A percentile compares a stretch with the other conserved stretches of the same genome.
Conservation (phyloP, 352 stramenopile genomes). For the Lagenidium giganteum region DNA sequence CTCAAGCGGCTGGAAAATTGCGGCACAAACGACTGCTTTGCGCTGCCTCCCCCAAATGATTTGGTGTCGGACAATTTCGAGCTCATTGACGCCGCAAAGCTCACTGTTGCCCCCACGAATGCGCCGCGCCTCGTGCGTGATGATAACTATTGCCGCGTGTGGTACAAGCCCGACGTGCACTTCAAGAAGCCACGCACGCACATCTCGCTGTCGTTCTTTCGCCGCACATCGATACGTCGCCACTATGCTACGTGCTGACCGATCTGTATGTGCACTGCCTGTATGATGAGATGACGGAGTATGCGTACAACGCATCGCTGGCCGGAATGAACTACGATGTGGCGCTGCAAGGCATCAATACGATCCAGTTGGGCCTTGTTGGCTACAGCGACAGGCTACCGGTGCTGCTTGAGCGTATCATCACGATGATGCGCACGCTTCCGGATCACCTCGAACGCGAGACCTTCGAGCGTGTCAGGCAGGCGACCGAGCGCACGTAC, state of each 20-base stretch:
- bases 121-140: conserved; percentile 14
- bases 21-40: conserved; percentile 27
- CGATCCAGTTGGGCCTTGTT: conserved; percentile 34
- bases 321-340: conserved; percentile 28
- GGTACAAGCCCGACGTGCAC: conserved; percentile 59
- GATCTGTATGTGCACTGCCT: conserved; percentile 30
- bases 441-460: conserved; percentile 22
- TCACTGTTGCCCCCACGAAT: background rate
- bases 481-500: conserved; percentile 30
- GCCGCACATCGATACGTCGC: conserved; percentile 23
- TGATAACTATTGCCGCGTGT: conserved; percentile 17
- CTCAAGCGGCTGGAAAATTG: conserved; percentile 16
- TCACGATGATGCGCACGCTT: conserved; percentile 29
- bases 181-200: conserved; percentile 68
- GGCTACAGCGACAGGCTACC: conserved; percentile 44
- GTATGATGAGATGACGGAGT: conserved; percentile 41
- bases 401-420: conserved; percentile 30
- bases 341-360: conserved; percentile 24
- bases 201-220: conserved; percentile 36
- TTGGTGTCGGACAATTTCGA: conserved; percentile 22
- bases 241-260: conserved; percentile 26
- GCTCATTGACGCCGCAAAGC: conserved; percentile 27
- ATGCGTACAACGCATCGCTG: conserved; percentile 19
- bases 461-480: conserved; percentile 36
- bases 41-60: conserved; percentile 31